phyloP scores from a whole-genome alignment of 768 basidiomycete species.

The Rhizopogon vulgaris region DNA sequence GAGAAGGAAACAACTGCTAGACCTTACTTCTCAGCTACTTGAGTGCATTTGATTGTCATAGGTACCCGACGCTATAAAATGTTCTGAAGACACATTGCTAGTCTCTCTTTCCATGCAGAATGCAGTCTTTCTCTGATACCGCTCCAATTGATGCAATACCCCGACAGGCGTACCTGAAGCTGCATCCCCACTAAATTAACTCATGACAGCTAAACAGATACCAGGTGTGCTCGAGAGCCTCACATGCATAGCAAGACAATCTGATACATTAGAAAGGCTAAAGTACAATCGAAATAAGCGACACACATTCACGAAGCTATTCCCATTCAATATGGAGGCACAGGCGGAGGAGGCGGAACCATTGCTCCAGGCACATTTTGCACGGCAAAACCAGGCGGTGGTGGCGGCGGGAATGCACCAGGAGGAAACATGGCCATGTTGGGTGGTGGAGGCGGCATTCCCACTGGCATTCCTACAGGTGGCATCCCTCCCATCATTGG shows the following conservation, averaged over 20 bases:
- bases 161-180: neutral
- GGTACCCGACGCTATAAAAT: no score
- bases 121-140: no score
- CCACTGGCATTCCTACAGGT: slow-evolving; percentile 29
- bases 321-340: slow-evolving; percentile 23
- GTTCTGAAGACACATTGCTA: no score
- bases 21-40: no score
- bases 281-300: neutral
- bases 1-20: no score
- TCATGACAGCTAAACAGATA: neutral
- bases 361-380: slow-evolving; percentile 38
- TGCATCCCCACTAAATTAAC: neutral
- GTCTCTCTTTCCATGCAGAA: no score
- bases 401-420: slow-evolving; percentile 53
- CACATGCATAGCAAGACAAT: neutral
- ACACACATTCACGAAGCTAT: neutral
- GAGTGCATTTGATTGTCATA: no score
- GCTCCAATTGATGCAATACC: neutral
- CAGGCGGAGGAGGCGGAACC: slow-evolving; percentile 40
- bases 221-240: neutral
- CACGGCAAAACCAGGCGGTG: slow-evolving; percentile 54
- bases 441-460: slow-evolving; percentile 30
- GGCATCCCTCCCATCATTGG: slow-evolving; percentile 30
- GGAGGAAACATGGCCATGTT: slow-evolving; percentile 42
- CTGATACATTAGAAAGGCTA: neutral